phyloP scores from a whole-genome alignment of 73 alveolate species.

The Diophrys sp. region DNA sequence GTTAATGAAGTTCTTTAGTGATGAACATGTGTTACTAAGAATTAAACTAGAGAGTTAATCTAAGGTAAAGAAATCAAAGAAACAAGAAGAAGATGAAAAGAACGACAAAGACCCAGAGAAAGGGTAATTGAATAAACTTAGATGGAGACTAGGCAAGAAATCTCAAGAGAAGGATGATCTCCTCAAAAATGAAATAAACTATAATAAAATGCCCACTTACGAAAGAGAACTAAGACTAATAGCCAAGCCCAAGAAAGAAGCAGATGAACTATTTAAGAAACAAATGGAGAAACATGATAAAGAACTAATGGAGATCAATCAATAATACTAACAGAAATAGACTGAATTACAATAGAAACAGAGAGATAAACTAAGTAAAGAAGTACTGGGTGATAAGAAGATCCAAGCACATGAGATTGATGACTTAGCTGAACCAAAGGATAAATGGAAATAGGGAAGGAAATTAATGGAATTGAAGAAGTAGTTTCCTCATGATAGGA shows the following conservation, averaged over 20 bases:
- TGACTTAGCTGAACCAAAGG: slow-evolving; percentile 87
- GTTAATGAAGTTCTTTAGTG: slow-evolving; percentile 15
- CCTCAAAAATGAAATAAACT: slow-evolving; percentile 2
- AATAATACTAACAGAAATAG: neutral
- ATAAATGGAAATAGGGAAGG: slow-evolving; percentile 81
- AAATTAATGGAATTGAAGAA: slow-evolving; percentile 70
- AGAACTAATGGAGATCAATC: neutral
- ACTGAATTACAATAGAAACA: slow-evolving; percentile 2
- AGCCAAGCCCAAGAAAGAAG: slow-evolving; percentile 6
- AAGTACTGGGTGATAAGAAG: slow-evolving; percentile 15
- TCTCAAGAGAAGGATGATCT: slow-evolving; percentile 13
- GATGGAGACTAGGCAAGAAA: neutral
- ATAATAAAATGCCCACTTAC: slow-evolving; percentile 11
- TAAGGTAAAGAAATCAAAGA: neutral
- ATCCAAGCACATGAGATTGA: slow-evolving; percentile 45
- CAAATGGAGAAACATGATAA: neutral
- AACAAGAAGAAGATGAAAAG: neutral
- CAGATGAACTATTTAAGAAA: slow-evolving; percentile 3
- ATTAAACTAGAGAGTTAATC: neutral
- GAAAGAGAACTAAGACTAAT: slow-evolving; percentile 14
- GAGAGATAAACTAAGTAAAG: slow-evolving; percentile 1
- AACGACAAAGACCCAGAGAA: slow-evolving; percentile 7
- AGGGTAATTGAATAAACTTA: slow-evolving; percentile 4
- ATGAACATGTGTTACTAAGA: slow-evolving; percentile 9
- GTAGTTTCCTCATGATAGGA: slow-evolving; percentile 89